These are phyloP conservation scores for Exophiala lecanii-corni DNA, from an alignment of 2,329 filamentous ascomycete genomes.

Conservation along the genomic window DNA sequence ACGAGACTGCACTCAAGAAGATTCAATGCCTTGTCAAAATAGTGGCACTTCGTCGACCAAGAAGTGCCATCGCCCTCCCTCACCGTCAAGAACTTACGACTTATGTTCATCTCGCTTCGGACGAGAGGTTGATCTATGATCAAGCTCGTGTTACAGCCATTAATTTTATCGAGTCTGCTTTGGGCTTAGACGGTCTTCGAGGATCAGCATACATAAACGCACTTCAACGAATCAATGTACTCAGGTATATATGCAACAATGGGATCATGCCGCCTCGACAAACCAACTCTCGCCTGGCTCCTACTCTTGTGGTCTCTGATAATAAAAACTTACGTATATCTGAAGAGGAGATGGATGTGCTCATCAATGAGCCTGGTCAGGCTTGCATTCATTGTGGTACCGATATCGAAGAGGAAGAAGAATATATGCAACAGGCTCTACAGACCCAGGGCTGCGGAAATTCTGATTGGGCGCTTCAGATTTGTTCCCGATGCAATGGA, in stretches of 20 bases:
- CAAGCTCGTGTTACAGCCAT: conserved; percentile 11
- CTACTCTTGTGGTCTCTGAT: background rate
- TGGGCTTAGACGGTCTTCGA: background rate
- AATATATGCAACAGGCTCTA: background rate
- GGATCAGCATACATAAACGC: conserved; percentile 37
- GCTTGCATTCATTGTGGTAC: background rate
- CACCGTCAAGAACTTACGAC: background rate
- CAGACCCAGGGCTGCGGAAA: background rate
- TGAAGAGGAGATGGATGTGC: background rate
- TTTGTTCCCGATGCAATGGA: background rate
- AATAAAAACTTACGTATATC: background rate
- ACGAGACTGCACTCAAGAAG: conserved; percentile 7
- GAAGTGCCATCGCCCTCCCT: conserved; percentile 3
- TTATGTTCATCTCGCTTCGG: background rate
- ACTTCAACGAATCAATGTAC: conserved; percentile 42
- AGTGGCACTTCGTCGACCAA: conserved; percentile 12
- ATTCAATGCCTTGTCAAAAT: conserved; percentile 8
- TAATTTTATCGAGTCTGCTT: background rate
- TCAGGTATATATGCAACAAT: conserved; percentile 46
- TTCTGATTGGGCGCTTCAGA: background rate
- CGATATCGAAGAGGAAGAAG: background rate
- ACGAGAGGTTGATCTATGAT: conserved; percentile 12
- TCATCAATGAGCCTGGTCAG: background rate
- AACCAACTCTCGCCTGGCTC: background rate
- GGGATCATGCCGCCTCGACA: conserved; percentile 26